Conservation (phyloP, 2,329 filamentous ascomycete genomes). For the Paracorniculantispora psalliotae region DNA sequence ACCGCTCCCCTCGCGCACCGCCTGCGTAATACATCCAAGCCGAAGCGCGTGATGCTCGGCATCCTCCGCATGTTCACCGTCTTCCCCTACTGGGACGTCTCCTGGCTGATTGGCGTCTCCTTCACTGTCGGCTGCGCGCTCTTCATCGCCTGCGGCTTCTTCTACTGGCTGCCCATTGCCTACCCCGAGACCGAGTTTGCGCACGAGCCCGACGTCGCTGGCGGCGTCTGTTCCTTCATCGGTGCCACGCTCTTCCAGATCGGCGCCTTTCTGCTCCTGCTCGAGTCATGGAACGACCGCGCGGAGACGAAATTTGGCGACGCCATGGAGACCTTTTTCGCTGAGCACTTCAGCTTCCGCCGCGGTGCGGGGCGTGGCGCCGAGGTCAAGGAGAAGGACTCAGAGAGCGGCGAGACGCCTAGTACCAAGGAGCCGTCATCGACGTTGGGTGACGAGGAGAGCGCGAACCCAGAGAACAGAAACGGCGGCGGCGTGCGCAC, state of each 20-base stretch:
- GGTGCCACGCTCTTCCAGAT: conserved; percentile 57
- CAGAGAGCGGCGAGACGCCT: background rate
- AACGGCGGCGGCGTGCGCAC: background rate
- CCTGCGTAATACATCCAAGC: conserved; percentile 12
- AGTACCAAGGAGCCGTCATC: background rate
- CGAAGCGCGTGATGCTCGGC: conserved; percentile 13
- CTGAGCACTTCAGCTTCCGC: conserved; percentile 9
- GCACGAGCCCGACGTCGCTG: conserved; percentile 42
- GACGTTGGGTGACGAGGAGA: background rate
- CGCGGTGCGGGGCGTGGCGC: background rate
- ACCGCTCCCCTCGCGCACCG: conserved; percentile 15
- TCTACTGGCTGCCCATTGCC: conserved; percentile 56
- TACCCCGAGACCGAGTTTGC: conserved; percentile 46
- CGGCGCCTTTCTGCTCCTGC: conserved; percentile 51
- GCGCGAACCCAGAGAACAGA: background rate
- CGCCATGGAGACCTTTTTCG: conserved; percentile 42
- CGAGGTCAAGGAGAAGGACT: background rate
- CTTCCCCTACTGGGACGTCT: conserved; percentile 21
- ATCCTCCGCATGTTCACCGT: conserved; percentile 19
- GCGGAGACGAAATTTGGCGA: conserved; percentile 55
- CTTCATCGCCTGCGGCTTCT: conserved; percentile 33
- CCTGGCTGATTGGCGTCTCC: conserved; percentile 18
- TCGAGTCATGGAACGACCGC: conserved; percentile 57
- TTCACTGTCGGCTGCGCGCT: conserved; percentile 20
- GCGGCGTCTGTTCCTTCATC: conserved; percentile 53